Conservation (phyloP, 192 early-diverging fungal species). For the Tieghemiomyces parasiticus region DNA sequence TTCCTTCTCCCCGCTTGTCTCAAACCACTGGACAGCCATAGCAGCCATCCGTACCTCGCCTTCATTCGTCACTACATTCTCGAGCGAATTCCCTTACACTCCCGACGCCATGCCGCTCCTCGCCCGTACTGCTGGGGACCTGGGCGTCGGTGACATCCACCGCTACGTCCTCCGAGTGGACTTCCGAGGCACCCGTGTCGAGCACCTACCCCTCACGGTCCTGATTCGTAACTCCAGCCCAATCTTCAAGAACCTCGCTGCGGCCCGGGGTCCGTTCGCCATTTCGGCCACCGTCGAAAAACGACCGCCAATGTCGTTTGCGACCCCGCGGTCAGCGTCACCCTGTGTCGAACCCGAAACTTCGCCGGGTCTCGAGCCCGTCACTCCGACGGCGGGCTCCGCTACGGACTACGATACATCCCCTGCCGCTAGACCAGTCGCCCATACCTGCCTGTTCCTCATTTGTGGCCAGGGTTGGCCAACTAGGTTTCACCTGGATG, state of each 20-base stretch:
- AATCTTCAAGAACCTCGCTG: conserved; percentile 4
- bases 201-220: background rate
- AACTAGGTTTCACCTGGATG: too few relatives aligned
- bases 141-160: conserved; percentile 5
- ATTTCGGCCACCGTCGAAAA: conserved; percentile 10
- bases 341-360: background rate
- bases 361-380: background rate
- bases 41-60: too few relatives aligned
- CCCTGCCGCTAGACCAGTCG: too few relatives aligned
- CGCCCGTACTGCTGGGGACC: background rate
- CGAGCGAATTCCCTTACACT: too few relatives aligned
- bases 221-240: conserved; percentile 7
- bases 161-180: background rate
- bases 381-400: background rate
- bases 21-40: too few relatives aligned
- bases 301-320: background rate
- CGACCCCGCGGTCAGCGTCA: background rate
- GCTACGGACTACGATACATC: background rate
- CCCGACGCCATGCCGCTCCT: conserved; percentile 10
- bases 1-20: too few relatives aligned
- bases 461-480: conserved; percentile 7
- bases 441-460: conserved; percentile 5
- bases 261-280: background rate
- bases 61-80: too few relatives aligned
- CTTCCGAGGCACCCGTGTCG: background rate